Conservation (phyloP, 1,284 basidiomycete species). For the Mycosarcoma mackinlayi region DNA sequence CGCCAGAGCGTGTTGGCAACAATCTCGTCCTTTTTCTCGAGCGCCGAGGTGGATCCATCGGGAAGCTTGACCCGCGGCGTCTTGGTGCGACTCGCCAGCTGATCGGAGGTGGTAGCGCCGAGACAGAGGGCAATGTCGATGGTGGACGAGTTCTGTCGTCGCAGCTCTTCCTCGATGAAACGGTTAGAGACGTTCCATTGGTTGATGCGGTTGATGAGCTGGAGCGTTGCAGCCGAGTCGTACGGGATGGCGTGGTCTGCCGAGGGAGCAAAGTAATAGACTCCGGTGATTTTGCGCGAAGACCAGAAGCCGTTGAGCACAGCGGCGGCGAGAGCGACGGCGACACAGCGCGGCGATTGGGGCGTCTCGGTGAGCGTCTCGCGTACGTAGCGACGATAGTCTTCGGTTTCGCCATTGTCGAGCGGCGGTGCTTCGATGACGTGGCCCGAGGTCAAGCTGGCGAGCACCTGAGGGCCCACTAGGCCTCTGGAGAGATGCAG, state of each 20-base stretch:
- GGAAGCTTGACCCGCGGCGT: constrained; percentile 46
- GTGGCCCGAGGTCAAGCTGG: constrained; percentile 86
- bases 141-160: constrained; percentile 96
- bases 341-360: constrained; percentile 88
- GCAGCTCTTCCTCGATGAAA: constrained; percentile 91
- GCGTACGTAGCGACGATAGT: constrained; percentile 93
- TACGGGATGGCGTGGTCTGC: constrained; percentile 56
- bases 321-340: constrained; percentile 71
- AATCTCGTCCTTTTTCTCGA: constrained; percentile 98
- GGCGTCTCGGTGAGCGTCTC: constrained; percentile 91
- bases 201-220: constrained; percentile 85
- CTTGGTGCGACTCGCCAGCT: constrained; percentile 58
- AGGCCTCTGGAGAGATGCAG: constrained; percentile 94
- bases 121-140: constrained; percentile 96
- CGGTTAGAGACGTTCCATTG: constrained; percentile 92
- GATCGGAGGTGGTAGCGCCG: constrained; percentile 77
- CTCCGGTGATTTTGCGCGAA: constrained; percentile 57
- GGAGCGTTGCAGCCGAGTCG: constrained; percentile 78
- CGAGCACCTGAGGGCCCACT: constrained; percentile 84
- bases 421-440: constrained; percentile 88
- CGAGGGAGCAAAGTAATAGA: constrained; percentile 61
- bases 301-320: constrained; percentile 65
- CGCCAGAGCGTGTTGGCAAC: constrained; percentile 99
- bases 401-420: constrained; percentile 91
- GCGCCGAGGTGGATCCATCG: constrained; percentile 52